These are phyloP conservation scores for Fistulinella cinereoalba DNA, from an alignment of 1,284 basidiomycete genomes.

Conservation along the genomic window DNA sequence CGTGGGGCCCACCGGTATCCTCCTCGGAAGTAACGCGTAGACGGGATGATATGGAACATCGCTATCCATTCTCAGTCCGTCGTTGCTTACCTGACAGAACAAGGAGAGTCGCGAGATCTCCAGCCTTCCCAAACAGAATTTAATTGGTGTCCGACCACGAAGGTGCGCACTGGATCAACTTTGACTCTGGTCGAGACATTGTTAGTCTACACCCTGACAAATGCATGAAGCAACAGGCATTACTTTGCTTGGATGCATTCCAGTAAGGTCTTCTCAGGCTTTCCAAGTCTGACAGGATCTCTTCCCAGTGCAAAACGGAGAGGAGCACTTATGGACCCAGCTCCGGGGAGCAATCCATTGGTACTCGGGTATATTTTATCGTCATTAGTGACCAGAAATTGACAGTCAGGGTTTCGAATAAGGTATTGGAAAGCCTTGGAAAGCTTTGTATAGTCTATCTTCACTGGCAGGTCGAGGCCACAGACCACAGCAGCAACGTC, in stretches of 20 bases:
- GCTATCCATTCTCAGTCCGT: neutral
- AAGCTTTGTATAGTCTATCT: conserved; percentile 89
- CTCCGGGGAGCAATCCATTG: conserved; percentile 82
- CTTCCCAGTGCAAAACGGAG: conserved; percentile 72
- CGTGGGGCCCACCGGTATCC: conserved; percentile 69
- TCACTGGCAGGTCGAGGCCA: conserved; percentile 76
- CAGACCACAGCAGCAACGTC: conserved; percentile 88
- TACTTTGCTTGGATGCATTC: conserved; percentile 96
- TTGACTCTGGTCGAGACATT: conserved; percentile 59
- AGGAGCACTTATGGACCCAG: conserved; percentile 81
- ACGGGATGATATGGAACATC: conserved; percentile 6
- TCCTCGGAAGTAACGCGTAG: conserved; percentile 72
- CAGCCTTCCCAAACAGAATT: conserved; percentile 87
- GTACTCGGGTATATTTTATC: conserved; percentile 87
- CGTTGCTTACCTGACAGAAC: conserved; percentile 82
- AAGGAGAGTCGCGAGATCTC: conserved; percentile 83
- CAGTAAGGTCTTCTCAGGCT: conserved; percentile 90
- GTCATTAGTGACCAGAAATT: conserved; percentile 91
- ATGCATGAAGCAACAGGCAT: conserved; percentile 30
- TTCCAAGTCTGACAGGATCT: conserved; percentile 82
- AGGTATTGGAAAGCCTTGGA: conserved; percentile 94
- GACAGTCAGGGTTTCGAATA: conserved; percentile 71
- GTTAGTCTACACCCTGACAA: neutral
- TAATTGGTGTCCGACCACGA: conserved; percentile 95
- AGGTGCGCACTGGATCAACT: conserved; percentile 80